Conservation (phyloP, 2,329 filamentous ascomycete species). For the Aspergillus novofumigatus region DNA sequence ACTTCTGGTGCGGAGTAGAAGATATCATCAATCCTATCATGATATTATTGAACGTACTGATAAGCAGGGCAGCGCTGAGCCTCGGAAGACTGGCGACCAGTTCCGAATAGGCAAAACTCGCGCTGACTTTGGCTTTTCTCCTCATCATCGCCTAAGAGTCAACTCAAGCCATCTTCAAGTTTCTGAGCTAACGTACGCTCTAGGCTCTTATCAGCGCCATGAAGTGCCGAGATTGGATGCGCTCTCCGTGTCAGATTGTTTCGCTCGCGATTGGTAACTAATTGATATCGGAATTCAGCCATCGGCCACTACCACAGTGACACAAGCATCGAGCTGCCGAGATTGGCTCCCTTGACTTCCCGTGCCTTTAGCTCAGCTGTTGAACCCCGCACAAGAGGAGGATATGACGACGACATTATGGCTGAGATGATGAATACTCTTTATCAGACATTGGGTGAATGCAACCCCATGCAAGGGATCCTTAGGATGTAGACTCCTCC, state of each 20-base stretch:
- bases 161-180: neutral
- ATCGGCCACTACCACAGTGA: neutral
- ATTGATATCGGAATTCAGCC: neutral
- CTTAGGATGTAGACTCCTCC: conserved; percentile 2
- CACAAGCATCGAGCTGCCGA: neutral
- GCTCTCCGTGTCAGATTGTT: neutral
- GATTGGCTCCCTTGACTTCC: neutral
- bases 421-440: neutral
- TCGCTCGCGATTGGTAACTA: neutral
- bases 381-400: neutral
- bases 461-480: neutral
- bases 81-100: neutral
- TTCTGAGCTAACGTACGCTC: neutral
- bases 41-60: neutral
- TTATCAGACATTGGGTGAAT: neutral
- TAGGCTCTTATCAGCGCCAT: neutral
- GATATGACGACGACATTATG: neutral
- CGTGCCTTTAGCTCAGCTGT: neutral
- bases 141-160: neutral
- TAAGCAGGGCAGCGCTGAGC: neutral
- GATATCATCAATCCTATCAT: neutral
- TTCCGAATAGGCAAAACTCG: neutral
- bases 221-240: neutral
- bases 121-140: neutral
- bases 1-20: neutral